These are phyloP conservation scores for Centrapalus pauciflorus DNA, from an alignment of 129 eudicot species.

Conservation along the genomic window DNA sequence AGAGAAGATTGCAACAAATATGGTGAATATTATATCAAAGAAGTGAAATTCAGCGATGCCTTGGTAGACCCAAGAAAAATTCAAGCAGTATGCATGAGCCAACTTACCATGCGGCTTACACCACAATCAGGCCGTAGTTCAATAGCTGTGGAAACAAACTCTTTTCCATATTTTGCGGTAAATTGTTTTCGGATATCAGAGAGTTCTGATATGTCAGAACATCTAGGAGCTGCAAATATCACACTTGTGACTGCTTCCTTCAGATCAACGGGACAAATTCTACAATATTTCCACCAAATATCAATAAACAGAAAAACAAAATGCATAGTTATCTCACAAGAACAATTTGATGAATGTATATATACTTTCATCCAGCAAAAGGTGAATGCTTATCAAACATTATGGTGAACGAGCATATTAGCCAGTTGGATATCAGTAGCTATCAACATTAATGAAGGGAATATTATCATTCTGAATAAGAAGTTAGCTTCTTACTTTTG, in stretches of 20 bases:
- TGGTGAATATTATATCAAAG: not conserved
- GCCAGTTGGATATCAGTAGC: too few species aligned
- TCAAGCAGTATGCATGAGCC: not conserved
- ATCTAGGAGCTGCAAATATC: conserved; percentile 91
- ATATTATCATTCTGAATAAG: not conserved
- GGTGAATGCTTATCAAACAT: too few species aligned
- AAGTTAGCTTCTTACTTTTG: conserved; percentile 69
- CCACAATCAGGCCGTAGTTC: conserved; percentile 88
- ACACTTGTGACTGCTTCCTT: conserved; percentile 90
- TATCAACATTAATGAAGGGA: too few species aligned
- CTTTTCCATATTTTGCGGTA: conserved; percentile 83
- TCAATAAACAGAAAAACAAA: not conserved
- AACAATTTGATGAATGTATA: not conserved
- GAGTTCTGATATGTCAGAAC: conserved; percentile 89
- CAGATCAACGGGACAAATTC: conserved; percentile 85
- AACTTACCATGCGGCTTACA: conserved; percentile 73
- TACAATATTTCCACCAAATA: conserved; percentile 12
- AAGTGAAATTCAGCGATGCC: not conserved
- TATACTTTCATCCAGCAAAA: too few species aligned
- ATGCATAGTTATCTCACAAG: not conserved
- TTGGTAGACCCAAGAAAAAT: not conserved
- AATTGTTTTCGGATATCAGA: conserved; percentile 67
- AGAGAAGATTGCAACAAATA: not conserved
- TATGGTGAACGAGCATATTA: too few species aligned
- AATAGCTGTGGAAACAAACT: conserved; percentile 60